These are phyloP conservation scores for Rhododendron vialii DNA, from an alignment of 148 eudicot species.

Conservation along the genomic window DNA sequence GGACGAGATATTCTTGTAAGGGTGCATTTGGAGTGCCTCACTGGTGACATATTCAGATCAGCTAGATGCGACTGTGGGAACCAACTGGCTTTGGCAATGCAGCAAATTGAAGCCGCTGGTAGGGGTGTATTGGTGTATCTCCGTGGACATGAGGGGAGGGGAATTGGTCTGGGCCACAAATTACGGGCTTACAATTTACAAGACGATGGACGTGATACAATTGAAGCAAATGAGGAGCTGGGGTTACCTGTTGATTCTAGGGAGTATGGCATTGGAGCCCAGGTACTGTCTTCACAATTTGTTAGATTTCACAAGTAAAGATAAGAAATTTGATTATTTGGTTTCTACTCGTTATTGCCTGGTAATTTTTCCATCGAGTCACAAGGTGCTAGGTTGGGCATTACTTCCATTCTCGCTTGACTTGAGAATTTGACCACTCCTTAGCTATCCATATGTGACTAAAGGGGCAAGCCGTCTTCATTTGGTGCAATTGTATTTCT, in stretches of 20 bases:
- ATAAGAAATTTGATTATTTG: not conserved
- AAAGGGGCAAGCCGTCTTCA: too few relatives aligned
- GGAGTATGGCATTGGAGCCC: slow-evolving; percentile 71
- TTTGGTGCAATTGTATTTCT: not conserved
- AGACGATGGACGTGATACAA: slow-evolving; percentile 65
- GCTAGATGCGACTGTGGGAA: slow-evolving; percentile 70
- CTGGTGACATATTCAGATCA: slow-evolving; percentile 64
- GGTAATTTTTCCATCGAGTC: not conserved
- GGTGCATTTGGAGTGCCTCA: slow-evolving; percentile 73
- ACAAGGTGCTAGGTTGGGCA: not conserved
- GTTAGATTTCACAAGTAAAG: not conserved
- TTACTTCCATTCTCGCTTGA: not conserved
- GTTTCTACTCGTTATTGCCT: not conserved
- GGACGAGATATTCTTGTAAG: slow-evolving; percentile 79
- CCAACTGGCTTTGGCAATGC: slow-evolving; percentile 62
- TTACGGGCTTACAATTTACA: slow-evolving; percentile 63
- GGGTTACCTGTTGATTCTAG: slow-evolving; percentile 73
- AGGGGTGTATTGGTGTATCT: slow-evolving; percentile 60
- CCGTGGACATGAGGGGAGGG: slow-evolving; percentile 77
- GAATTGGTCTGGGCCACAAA: slow-evolving; percentile 69
- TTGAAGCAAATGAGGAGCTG: slow-evolving; percentile 67
- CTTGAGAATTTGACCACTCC: not conserved
- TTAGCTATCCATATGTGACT: not conserved
- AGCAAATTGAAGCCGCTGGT: slow-evolving; percentile 63
- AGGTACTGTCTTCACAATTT: slow-evolving; percentile 29